Conservation (phyloP, 257 asterid species). For the Solanum medicagineum region DNA sequence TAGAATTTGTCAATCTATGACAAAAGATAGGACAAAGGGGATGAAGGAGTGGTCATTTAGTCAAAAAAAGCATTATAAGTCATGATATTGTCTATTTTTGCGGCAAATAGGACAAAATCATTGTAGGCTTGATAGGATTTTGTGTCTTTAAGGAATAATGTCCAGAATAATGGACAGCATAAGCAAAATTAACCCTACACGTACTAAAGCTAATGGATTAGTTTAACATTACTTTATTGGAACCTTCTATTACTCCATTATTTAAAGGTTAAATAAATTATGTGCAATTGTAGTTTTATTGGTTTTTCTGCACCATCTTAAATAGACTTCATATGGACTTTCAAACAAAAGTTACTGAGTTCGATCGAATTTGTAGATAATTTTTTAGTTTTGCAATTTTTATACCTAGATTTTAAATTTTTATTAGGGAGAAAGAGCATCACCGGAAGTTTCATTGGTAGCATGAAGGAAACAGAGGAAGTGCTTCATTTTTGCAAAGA, state of each 20-base stretch:
- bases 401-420: neutral
- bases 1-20: neutral
- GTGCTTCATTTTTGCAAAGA: conserved; percentile 92
- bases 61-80: neutral
- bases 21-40: neutral
- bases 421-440: conserved; percentile 64
- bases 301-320: neutral
- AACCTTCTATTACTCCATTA: neutral
- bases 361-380: fast-evolving
- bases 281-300: neutral
- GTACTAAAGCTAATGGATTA: neutral
- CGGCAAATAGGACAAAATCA: neutral
- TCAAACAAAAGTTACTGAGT: neutral
- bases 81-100: neutral
- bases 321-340: too few relatives aligned
- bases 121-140: too few relatives aligned
- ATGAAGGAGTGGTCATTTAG: neutral
- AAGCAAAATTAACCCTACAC: neutral
- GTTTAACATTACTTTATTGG: neutral
- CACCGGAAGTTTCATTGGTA: conserved; percentile 84
- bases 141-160: neutral
- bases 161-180: neutral
- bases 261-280: neutral
- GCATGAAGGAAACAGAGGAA: conserved; percentile 82
- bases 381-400: neutral